Evolutionary conservation across 2,329 filamentous ascomycete genomes (phyloP), one percentile per base, ranked within the genome.

Genomic region (Emmonsiellopsis sp.): DNA sequence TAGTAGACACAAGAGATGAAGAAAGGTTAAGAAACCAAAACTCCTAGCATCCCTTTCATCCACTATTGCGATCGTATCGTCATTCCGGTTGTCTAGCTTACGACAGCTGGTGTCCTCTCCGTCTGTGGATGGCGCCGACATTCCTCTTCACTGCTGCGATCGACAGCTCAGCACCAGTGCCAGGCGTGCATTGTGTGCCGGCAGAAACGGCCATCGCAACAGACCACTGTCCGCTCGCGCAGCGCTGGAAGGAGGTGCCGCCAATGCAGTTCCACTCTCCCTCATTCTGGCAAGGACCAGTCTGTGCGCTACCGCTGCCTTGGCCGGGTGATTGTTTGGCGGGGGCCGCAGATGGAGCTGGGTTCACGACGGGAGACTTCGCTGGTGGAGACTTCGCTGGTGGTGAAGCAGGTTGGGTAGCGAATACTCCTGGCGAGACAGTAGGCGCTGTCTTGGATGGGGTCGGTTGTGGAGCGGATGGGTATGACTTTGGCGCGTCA

Each of bases 241-340:
- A 85, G 53, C 80, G 80, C 68, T 84, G 81, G 73, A 82, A 85
- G 49, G 74, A 71, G 27, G 65, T 68, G 49, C 80, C 80, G 14
- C 68, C 71, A 31, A 82, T 68, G 63, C 82, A 85, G 67, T 80
- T 78, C 79, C 79, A 85, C 13, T 66, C 60, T 17, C 82, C 82
- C 60, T 84, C 80, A 3, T 68, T 54, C 36, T 62, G 66, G 69
- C 82, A 84, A 17, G 59, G 17, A 48, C 53, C 51, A 17, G 39
- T 48, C 13, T 49, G 44, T 17, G 17, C 51, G 44, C 52, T 39
- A 43, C 55, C 55, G 39, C 46, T 54, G 49, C 51, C 51, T 13
- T 42, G 33, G 34, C 46, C 17, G 9, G 45, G 48, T 17, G 55
- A 43, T 40, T 17, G 49, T 54, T 39, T 36, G 44, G 54, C 36